Conservation (phyloP, 208 protist genomes). For the Trypanosoma cruzi region DNA sequence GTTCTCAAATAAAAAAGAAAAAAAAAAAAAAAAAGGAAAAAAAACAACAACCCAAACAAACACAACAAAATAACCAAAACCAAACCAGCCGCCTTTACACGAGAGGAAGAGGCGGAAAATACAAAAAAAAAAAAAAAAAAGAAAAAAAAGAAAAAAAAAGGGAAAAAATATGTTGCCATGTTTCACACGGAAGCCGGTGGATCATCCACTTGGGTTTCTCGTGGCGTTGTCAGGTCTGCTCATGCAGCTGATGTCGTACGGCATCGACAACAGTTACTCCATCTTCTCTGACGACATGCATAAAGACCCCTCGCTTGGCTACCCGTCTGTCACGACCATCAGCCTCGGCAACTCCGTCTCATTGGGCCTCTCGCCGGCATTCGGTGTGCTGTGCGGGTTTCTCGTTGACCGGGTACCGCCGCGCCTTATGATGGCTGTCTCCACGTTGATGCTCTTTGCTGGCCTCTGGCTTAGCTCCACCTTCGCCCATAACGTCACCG, state of each 20-base stretch:
- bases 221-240: constrained; percentile 77
- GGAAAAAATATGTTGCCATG: background rate
- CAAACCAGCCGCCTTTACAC: too few relatives aligned
- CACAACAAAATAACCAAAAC: too few relatives aligned
- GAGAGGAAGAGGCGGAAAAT: too few relatives aligned
- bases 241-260: constrained; percentile 88
- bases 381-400: constrained; percentile 76
- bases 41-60: background rate
- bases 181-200: constrained; percentile 38
- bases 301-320: constrained; percentile 62
- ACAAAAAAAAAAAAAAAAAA: background rate
- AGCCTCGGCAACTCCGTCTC: constrained; percentile 82
- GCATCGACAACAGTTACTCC: constrained; percentile 85
- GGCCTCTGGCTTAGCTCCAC: constrained; percentile 66
- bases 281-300: constrained; percentile 79
- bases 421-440: constrained; percentile 65
- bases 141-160: background rate
- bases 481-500: constrained; percentile 56
- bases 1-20: too few relatives aligned
- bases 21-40: too few relatives aligned
- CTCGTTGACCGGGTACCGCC: constrained; percentile 74
- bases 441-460: constrained; percentile 54
- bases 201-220: constrained; percentile 77
- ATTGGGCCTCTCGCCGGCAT: constrained; percentile 69
- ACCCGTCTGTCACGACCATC: constrained; percentile 61